Base-by-base conservation (phyloP, 345 rosid genomes). In the Lepidium sativum region DNA sequence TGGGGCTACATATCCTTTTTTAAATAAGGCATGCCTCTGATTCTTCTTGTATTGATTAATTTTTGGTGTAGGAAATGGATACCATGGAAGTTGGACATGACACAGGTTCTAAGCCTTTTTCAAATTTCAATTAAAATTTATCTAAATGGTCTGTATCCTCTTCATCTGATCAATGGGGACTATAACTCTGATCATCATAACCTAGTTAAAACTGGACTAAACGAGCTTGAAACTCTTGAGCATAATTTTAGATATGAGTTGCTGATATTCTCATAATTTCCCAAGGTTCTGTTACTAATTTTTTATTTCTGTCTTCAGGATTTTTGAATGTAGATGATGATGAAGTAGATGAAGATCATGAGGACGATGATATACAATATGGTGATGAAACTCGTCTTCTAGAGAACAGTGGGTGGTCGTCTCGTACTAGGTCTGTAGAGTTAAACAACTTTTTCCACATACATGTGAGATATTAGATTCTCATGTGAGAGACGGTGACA, bases 341-440 rank as follows among this genome's bases (percentile, higher is more conserved):
- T 16, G 98, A 90, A 44, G 89, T 67, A 25, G 95, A 83, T 62
- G 91, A 86, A 39, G 91, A 82, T 48, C 83, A 84, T 20, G 82
- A 83, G 54, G 83, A 72, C 34, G 72, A 75, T 78, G 83, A 76
- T 4, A 45, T 70, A 42, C 43, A 68, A 47, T 48, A 74, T 55
- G 75, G 73, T 58, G 91, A 90, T 48, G 92, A 86, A 29, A 54
- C 82, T 58, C 78, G 63, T 62, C 78, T 90, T 76, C 81, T 85
- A 40, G 99, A 90, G 62, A 95, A 91, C 61, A 88, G 81, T 78
- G 96, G 99, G 21, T 95, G 99, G 99, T 95, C 99, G 77, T 84
- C 96, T 61, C 97, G 97, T 56, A 88, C 99, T 45, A 95, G 98
- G 99, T 95, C 35, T 54, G 77, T 76, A 50, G 54, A 38, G 15